Evolutionary conservation across 2,329 filamentous ascomycete genomes (phyloP).

Genomic region (Ascosphaera acerosa): DNA sequence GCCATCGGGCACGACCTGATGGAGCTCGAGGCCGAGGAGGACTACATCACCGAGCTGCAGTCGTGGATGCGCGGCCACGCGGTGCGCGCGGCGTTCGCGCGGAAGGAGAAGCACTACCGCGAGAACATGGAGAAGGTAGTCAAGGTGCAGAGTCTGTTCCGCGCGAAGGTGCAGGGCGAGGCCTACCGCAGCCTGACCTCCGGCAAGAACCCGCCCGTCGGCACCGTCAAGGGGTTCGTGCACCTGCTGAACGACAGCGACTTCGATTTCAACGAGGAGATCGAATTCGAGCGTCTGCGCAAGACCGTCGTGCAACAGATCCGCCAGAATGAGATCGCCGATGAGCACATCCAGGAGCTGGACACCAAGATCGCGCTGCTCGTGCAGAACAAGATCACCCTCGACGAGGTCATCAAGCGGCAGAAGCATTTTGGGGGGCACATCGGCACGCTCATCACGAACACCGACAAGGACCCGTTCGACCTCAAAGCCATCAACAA

Average conservation of each 20-base stretch:
- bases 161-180: conserved; percentile 85
- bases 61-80: conserved; percentile 46
- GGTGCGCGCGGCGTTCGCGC: conserved; percentile 48
- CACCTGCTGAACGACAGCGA: conserved; percentile 94
- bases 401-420: conserved; percentile 92
- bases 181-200: conserved; percentile 93
- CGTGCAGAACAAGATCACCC: conserved; percentile 97
- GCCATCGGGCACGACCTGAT: conserved; percentile 48
- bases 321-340: conserved; percentile 83
- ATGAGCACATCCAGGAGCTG: conserved; percentile 93
- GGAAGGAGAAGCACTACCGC: conserved; percentile 71
- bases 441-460: conserved; percentile 60
- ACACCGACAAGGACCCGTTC: conserved; percentile 74
- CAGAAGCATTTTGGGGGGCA: conserved; percentile 90
- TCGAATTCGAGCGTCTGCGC: conserved; percentile 82
- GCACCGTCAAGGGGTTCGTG: conserved; percentile 93
- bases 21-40: conserved; percentile 62
- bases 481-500: conserved; percentile 96
- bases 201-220: conserved; percentile 89
- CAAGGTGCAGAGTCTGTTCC: conserved; percentile 93
- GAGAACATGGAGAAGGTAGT: conserved; percentile 98
- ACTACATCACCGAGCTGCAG: conserved; percentile 49
- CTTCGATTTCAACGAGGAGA: conserved; percentile 96
- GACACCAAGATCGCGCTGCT: conserved; percentile 97
- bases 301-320: conserved; percentile 96